A percentile compares a stretch with the other conserved stretches of the same genome.
phyloP scores from a whole-genome alignment of 225 moss, liverwort and hornwort genomes.

The Takakia lepidozioides region DNA sequence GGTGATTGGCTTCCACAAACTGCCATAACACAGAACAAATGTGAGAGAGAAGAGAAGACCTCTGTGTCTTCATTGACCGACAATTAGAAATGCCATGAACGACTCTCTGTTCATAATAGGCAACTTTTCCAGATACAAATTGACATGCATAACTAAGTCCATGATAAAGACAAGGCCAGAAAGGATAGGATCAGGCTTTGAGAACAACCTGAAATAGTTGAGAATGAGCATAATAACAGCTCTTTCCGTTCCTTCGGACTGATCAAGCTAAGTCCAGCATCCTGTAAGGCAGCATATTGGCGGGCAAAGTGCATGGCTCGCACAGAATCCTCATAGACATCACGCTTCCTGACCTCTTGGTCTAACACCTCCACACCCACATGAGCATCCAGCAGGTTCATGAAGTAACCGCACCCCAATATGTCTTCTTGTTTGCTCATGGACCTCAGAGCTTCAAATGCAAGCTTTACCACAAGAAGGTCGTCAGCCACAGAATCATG shows the following conservation, averaged over 20 bases:
- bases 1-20: constrained; percentile 17
- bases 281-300: constrained; percentile 60
- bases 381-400: constrained; percentile 53
- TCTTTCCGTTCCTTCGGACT: constrained; percentile 37
- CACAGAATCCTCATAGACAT: constrained; percentile 35
- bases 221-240: constrained; percentile 25
- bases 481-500: constrained; percentile 24
- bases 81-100: too few relatives aligned
- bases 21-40: constrained; percentile 8
- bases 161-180: too few relatives aligned
- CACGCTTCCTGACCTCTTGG: constrained; percentile 40
- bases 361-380: constrained; percentile 62
- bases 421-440: constrained; percentile 47
- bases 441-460: constrained; percentile 53
- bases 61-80: too few relatives aligned
- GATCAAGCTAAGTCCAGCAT: constrained; percentile 30
- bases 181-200: too few relatives aligned
- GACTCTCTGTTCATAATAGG: too few relatives aligned
- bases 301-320: constrained; percentile 51
- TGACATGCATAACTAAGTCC: too few relatives aligned
- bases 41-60: too few relatives aligned
- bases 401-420: constrained; percentile 66
- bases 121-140: too few relatives aligned
- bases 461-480: constrained; percentile 32
- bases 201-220: constrained; percentile 29